Percentiles rank a stretch among this genome's conserved stretches.
These are phyloP conservation scores for Pestalotiopsis fici DNA, from an alignment of 2,329 filamentous ascomycete species.

Conservation along the genomic window DNA sequence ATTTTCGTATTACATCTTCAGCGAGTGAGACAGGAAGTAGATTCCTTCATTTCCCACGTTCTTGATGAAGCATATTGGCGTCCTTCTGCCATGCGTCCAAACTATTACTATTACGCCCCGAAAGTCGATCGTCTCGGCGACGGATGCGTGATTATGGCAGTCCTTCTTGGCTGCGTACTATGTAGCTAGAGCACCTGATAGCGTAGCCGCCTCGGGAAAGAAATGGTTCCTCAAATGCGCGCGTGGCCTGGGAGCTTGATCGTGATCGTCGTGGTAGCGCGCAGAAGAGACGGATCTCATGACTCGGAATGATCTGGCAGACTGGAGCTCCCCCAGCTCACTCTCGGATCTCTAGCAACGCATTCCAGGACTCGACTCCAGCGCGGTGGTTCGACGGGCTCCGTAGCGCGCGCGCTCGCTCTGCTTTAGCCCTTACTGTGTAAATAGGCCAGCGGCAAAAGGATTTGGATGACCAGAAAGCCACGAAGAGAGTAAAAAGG, in stretches of 20 bases:
- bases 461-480: not conserved
- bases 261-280: not conserved
- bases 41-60: not conserved
- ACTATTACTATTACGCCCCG: not conserved
- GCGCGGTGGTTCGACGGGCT: not conserved
- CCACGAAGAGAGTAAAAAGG: not conserved
- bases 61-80: not conserved
- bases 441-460: too few relatives aligned
- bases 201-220: not conserved
- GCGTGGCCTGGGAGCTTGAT: not conserved
- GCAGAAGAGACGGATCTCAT: not conserved
- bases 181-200: not conserved
- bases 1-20: not conserved
- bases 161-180: not conserved
- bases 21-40: not conserved
- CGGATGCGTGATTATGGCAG: not conserved
- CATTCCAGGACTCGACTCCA: not conserved
- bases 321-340: not conserved
- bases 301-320: not conserved
- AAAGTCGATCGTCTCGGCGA: not conserved
- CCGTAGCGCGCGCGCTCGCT: too few relatives aligned
- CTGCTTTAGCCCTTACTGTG: too few relatives aligned
- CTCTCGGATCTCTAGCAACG: not conserved
- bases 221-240: not conserved
- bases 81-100: not conserved